phyloP scores from a whole-genome alignment of 805 yeast genomes.

The Starmera pachycereana region DNA sequence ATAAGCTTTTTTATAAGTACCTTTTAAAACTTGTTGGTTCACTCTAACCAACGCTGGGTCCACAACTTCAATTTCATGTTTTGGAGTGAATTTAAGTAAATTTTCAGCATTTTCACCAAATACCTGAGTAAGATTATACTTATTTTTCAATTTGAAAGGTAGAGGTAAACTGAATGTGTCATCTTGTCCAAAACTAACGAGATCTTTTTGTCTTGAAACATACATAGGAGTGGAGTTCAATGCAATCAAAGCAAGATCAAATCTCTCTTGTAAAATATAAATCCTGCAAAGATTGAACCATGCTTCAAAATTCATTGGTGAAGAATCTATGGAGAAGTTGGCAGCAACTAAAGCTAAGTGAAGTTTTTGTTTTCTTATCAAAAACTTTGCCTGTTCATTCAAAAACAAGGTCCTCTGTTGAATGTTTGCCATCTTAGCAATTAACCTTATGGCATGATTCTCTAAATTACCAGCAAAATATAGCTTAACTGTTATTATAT shows the following conservation, averaged over 20 bases:
- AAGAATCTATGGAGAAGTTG: constrained; percentile 44
- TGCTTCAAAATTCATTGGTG: constrained; percentile 68
- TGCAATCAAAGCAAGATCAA: constrained; percentile 49
- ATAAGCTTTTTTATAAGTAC: constrained; percentile 53
- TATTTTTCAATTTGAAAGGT: constrained; percentile 39
- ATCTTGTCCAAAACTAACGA: constrained; percentile 31
- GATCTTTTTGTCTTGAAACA: constrained; percentile 29
- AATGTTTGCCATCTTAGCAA: constrained; percentile 17
- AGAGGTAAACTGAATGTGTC: constrained; percentile 36
- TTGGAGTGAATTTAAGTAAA: constrained; percentile 11
- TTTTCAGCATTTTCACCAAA: constrained; percentile 19
- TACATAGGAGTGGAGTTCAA: constrained; percentile 72
- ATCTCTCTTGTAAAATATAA: constrained; percentile 46
- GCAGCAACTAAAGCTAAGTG: constrained; percentile 53
- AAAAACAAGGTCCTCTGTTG: constrained; percentile 10
- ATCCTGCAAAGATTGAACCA: constrained; percentile 61
- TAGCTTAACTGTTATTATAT: constrained; percentile 21
- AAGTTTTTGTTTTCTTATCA: constrained; percentile 42
- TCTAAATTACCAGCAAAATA: constrained; percentile 24
- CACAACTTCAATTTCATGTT: constrained; percentile 27
- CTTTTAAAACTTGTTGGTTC: constrained; percentile 39
- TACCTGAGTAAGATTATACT: constrained; percentile 8
- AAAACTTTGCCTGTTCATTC: constrained; percentile 46
- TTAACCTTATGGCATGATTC: constrained; percentile 22
- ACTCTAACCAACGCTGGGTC: constrained; percentile 40